Evolutionary conservation across 2,329 filamentous ascomycete genomes (phyloP).

Genomic region (Lachnellula occidentalis): DNA sequence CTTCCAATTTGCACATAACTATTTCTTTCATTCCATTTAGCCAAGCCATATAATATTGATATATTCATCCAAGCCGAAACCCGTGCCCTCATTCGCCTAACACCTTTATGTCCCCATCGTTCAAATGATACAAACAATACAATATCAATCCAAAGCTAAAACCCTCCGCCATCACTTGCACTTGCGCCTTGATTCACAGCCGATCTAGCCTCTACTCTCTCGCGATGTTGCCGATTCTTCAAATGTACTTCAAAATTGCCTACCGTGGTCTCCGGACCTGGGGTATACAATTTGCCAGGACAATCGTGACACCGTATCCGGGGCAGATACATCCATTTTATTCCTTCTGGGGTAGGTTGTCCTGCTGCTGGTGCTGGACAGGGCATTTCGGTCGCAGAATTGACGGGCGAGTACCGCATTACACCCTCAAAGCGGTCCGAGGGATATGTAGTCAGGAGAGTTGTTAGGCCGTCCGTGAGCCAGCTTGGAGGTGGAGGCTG

Average conservation of each 20-base stretch:
- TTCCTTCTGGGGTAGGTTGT: conserved; percentile 51
- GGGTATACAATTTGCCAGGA: conserved; percentile 88
- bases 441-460: conserved; percentile 65
- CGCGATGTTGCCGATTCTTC: conserved; percentile 74
- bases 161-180: background rate
- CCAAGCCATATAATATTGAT: background rate
- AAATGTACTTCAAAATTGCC: conserved; percentile 92
- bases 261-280: conserved; percentile 76
- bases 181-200: background rate
- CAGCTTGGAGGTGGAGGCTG: conserved; percentile 83
- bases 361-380: conserved; percentile 46
- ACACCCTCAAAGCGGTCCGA: conserved; percentile 80
- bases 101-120: background rate
- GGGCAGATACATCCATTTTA: conserved; percentile 79
- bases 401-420: conserved; percentile 85
- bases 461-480: conserved; percentile 69
- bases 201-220: conserved; percentile 51
- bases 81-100: background rate
- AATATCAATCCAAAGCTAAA: background rate
- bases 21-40: background rate
- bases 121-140: background rate
- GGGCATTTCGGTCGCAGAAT: conserved; percentile 62
- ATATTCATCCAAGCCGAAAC: background rate
- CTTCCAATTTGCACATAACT: no score
- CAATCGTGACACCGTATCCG: conserved; percentile 90